Evolutionary conservation across 1,284 basidiomycete genomes (phyloP).

Genomic region (Wallemia hederae): DNA sequence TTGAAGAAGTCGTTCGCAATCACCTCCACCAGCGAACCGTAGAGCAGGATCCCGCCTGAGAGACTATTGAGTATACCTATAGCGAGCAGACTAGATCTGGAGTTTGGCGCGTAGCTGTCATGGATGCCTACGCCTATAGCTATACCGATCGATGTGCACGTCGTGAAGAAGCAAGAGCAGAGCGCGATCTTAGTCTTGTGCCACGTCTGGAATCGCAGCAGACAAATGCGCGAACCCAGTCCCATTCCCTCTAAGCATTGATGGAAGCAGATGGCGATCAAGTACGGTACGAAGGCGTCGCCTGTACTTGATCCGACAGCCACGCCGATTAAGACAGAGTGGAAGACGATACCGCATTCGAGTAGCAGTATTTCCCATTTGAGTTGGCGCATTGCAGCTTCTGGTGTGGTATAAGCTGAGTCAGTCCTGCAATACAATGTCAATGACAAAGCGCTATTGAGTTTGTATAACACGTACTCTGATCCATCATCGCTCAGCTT

Average conservation of each 20-base stretch:
- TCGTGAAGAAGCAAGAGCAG: neutral
- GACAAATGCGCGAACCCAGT: too few species aligned
- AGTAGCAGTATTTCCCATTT: conserved; percentile 16
- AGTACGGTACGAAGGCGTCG: conserved; percentile 10
- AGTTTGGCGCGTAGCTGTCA: conserved; percentile 12
- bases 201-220: too few species aligned
- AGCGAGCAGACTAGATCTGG: conserved; percentile 10
- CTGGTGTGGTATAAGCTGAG: neutral
- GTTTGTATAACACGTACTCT: too few species aligned
- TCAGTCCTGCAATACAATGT: too few species aligned
- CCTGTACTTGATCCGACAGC: conserved; percentile 13
- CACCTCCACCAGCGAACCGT: neutral
- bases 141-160: conserved; percentile 11
- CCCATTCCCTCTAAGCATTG: conserved; percentile 3
- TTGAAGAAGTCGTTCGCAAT: neutral
- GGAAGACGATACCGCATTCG: conserved; percentile 21
- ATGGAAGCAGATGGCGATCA: conserved; percentile 14
- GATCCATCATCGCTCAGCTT: too few species aligned
- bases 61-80: conserved; percentile 13
- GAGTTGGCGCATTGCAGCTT: conserved; percentile 4
- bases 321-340: conserved; percentile 14
- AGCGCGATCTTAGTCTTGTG: neutral
- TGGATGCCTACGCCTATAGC: conserved; percentile 14
- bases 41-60: conserved; percentile 5
- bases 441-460: too few species aligned